Percentiles rank a stretch among this genome's conserved stretches.
Evolutionary conservation across 805 yeast genomes (phyloP).

Genomic region (Zygosaccharomyces rouxii): DNA sequence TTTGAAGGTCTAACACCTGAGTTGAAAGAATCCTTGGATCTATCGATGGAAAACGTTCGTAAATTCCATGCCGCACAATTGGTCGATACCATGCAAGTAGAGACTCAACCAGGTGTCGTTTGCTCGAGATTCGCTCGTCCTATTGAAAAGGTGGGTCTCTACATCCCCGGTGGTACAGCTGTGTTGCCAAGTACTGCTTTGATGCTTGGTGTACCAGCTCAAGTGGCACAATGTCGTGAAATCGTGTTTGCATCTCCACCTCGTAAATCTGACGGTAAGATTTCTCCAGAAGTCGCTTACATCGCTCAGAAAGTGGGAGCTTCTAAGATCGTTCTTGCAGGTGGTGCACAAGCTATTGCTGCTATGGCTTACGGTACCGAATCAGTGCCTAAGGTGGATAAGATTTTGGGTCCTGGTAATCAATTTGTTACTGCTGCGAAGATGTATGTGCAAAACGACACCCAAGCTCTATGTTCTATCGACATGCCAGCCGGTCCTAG

Average conservation of each 20-base stretch:
- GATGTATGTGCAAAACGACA: slow-evolving; percentile 94
- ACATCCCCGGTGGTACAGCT: slow-evolving; percentile 99
- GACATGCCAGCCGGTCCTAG: slow-evolving; percentile 99
- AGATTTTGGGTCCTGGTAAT: slow-evolving; percentile 97
- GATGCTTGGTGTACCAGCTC: slow-evolving; percentile 98
- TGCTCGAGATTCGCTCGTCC: slow-evolving; percentile 96
- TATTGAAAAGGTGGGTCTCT: slow-evolving; percentile 89
- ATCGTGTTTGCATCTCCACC: slow-evolving; percentile 95
- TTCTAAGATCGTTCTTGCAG: slow-evolving; percentile 83
- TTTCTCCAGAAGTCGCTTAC: slow-evolving; percentile 95
- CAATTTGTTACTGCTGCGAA: slow-evolving; percentile 99
- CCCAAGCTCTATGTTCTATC: slow-evolving; percentile 89
- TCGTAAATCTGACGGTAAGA: slow-evolving; percentile 73
- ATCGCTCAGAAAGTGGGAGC: slow-evolving; percentile 97
- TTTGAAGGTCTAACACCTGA: slow-evolving; percentile 70
- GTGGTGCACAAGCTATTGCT: slow-evolving; percentile 99
- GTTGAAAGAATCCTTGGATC: slow-evolving; percentile 78
- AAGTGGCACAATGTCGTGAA: slow-evolving; percentile 94
- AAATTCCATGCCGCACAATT: slow-evolving; percentile 93
- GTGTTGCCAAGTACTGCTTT: slow-evolving; percentile 95
- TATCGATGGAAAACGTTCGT: slow-evolving; percentile 82
- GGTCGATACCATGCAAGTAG: slow-evolving; percentile 70
- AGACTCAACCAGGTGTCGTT: slow-evolving; percentile 88
- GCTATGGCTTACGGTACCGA: slow-evolving; percentile 99
- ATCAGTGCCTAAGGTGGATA: slow-evolving; percentile 86